Conservation (phyloP, 2,329 filamentous ascomycete genomes). For the Exophiala lecanii-corni region DNA sequence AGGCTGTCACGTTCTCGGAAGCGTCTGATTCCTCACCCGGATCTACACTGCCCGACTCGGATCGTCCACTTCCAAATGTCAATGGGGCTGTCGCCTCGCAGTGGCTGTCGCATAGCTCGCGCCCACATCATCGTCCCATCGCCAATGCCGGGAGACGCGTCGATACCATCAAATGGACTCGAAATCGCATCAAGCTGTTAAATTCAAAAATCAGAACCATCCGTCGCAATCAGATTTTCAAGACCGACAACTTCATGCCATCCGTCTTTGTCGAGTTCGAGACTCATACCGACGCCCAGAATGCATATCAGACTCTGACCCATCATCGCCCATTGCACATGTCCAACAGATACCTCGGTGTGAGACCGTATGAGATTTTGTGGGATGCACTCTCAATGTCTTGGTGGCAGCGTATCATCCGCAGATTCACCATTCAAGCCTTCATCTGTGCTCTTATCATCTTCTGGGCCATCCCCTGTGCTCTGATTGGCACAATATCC, state of each 20-base stretch:
- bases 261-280: slow-evolving; percentile 87
- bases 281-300: slow-evolving; percentile 75
- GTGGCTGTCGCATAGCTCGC: slow-evolving; percentile 31
- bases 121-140: slow-evolving; percentile 33
- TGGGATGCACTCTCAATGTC: slow-evolving; percentile 78
- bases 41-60: not conserved
- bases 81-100: slow-evolving; percentile 35
- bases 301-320: slow-evolving; percentile 76
- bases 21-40: slow-evolving; percentile 2
- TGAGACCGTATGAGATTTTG: slow-evolving; percentile 75
- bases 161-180: slow-evolving; percentile 37
- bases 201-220: slow-evolving; percentile 31
- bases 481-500: slow-evolving; percentile 75
- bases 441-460: slow-evolving; percentile 74
- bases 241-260: slow-evolving; percentile 51
- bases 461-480: slow-evolving; percentile 77
- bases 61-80: slow-evolving; percentile 25
- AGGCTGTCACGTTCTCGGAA: slow-evolving; percentile 1
- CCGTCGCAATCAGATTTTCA: slow-evolving; percentile 28
- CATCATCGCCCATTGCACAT: slow-evolving; percentile 85
- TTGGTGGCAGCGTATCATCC: slow-evolving; percentile 50
- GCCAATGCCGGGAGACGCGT: slow-evolving; percentile 35
- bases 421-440: slow-evolving; percentile 62
- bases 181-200: slow-evolving; percentile 31
- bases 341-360: slow-evolving; percentile 77